phyloP scores from a whole-genome alignment of 1,284 basidiomycete species.

The Nidula niveotomentosa region DNA sequence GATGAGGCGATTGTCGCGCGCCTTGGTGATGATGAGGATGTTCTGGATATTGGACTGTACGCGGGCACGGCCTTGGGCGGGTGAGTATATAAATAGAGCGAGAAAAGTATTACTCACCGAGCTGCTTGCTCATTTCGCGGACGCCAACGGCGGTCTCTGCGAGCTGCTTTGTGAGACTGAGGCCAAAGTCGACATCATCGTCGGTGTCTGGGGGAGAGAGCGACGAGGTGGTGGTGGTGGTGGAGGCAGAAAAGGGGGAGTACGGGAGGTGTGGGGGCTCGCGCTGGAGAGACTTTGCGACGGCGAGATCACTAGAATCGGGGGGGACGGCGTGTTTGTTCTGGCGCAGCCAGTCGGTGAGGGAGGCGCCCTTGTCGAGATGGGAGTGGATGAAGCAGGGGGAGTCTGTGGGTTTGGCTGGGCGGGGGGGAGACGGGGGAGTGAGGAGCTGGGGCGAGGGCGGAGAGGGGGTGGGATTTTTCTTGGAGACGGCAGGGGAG shows the following conservation, averaged over 20 bases:
- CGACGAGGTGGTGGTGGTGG: slow-evolving; percentile 7
- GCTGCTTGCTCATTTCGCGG: slow-evolving; percentile 98
- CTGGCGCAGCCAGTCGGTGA: slow-evolving; percentile 67
- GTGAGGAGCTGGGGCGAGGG: slow-evolving; percentile 6
- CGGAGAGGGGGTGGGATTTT: slow-evolving; percentile 15
- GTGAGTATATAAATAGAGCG: slow-evolving; percentile 13
- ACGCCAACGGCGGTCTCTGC: slow-evolving; percentile 98
- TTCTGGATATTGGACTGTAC: slow-evolving; percentile 92
- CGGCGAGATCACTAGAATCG: slow-evolving; percentile 40
- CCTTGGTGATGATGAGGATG: slow-evolving; percentile 97
- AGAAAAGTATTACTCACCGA: slow-evolving; percentile 60
- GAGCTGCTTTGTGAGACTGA: slow-evolving; percentile 87
- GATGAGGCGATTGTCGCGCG: slow-evolving; percentile 95
- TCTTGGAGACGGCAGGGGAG: slow-evolving; percentile 33
- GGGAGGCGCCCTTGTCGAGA: slow-evolving; percentile 73
- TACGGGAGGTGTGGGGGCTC: slow-evolving; percentile 10
- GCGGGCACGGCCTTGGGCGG: slow-evolving; percentile 76
- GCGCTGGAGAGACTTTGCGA: slow-evolving; percentile 45
- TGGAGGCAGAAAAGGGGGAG: slow-evolving; percentile 6
- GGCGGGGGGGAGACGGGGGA: slow-evolving; percentile 13
- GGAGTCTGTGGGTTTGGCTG: slow-evolving; percentile 46
- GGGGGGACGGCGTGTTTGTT: slow-evolving; percentile 40
- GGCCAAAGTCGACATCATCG: slow-evolving; percentile 56
- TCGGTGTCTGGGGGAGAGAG: slow-evolving; percentile 14
- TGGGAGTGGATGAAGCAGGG: slow-evolving; percentile 90